phyloP scores from a whole-genome alignment of 176 grass and related monocot species.

The Areca catechu region DNA sequence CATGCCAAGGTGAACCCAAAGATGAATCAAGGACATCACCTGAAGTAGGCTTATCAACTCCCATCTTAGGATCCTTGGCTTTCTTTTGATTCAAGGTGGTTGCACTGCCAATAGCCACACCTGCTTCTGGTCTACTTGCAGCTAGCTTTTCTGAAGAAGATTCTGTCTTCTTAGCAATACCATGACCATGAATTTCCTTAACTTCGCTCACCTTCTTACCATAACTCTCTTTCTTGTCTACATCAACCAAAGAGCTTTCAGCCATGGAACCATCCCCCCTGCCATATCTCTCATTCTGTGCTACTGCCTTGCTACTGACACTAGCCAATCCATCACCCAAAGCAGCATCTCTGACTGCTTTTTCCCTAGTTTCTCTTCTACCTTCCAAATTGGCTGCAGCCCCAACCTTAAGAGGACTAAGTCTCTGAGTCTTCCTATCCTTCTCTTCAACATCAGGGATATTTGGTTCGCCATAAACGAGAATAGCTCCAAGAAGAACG shows the following conservation, averaged over 20 bases:
- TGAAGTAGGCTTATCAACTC: not conserved
- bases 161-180: conserved; percentile 10
- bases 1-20: conserved; percentile 1
- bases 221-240: not conserved
- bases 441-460: conserved; percentile 24
- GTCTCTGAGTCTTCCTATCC: conserved; percentile 16
- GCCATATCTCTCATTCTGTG: not conserved
- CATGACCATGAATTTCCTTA: conserved; percentile 9
- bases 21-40: conserved; percentile 18
- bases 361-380: conserved; percentile 10
- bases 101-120: conserved; percentile 9
- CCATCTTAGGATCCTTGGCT: not conserved
- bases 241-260: conserved; percentile 7
- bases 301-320: conserved; percentile 3
- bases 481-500: conserved; percentile 47
- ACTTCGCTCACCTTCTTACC: conserved; percentile 3
- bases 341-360: not conserved
- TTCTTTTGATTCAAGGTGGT: conserved; percentile 1
- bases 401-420: conserved; percentile 4
- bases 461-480: conserved; percentile 37
- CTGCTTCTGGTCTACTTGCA: not conserved
- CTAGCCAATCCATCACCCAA: conserved; percentile 3
- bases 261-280: not conserved
- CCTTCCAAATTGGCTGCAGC: not conserved
- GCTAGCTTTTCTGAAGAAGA: conserved; percentile 5